Evolutionary conservation across 768 basidiomycete genomes (phyloP), one percentile per base, ranked within the genome.

Genomic region (Lactifluus subvellereus): DNA sequence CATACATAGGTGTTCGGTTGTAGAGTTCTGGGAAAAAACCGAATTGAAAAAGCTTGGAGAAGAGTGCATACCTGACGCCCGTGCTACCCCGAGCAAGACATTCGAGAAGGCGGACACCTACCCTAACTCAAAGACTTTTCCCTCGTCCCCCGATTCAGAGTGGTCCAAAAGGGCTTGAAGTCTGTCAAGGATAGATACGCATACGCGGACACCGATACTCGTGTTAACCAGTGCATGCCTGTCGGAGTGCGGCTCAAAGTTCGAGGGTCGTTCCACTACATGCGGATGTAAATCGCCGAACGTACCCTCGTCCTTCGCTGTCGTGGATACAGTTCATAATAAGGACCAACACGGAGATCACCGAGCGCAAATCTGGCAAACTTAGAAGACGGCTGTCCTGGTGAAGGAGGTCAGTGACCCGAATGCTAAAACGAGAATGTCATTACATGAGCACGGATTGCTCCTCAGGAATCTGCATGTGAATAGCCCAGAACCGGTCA

Each of bases 61-160:
- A 63, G 35, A 66, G 38, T 3, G 61, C 57, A 65, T 51, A 54
- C 43, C 64, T 57, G 57, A 61, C 53, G 72, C 9, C 22, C 13
- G 61, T 43, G 60, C 64, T 47, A 35, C 22, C 10, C 30, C 14
- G 27, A 49, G 66, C 54, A 49, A 52, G 42, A 63, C n/a, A 58
- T 14, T 14, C 22, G 47, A 48, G 62, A 66, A 57, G 22, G 55
- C 22, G 27, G 16, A 59, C 50, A 38, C 20, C 50, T 45, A 91
- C 91, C 87, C 89, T 50, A 91, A 78, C 64, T 91, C 85, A 70
- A 94, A 95, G 20, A 86, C 82, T 61, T 82, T 82, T 13, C 82
- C 85, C 10, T 79, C 84, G 52, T 87, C 83, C 42, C 77, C 84
- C 10, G 80, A 77, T 54, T 89, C 85, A 56, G 85, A 82, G 4